Conservation (phyloP, 371 early-diverging fungal genomes). For the Saksenaea vasiformis region DNA sequence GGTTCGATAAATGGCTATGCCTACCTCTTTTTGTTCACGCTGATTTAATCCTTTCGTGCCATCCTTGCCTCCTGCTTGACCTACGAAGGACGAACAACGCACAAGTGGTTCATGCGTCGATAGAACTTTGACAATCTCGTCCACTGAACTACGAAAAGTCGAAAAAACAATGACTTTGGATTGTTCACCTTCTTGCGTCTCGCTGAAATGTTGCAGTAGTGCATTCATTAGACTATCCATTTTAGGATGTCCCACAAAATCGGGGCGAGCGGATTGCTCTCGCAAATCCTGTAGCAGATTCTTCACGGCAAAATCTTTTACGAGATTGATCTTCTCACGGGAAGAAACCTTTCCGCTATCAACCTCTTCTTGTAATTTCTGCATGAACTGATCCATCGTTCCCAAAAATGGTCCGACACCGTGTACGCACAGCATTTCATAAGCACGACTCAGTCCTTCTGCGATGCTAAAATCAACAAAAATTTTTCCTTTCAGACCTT, state of each 20-base stretch:
- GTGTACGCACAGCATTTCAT: slow-evolving; percentile 58
- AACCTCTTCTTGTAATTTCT: slow-evolving; percentile 9
- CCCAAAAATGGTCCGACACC: slow-evolving; percentile 66
- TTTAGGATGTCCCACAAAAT: slow-evolving; percentile 84
- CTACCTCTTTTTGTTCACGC: slow-evolving; percentile 80
- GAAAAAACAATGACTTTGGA: slow-evolving; percentile 91
- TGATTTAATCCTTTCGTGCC: slow-evolving; percentile 77
- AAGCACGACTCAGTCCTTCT: slow-evolving; percentile 49
- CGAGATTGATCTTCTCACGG: slow-evolving; percentile 16
- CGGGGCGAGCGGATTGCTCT: slow-evolving; percentile 31
- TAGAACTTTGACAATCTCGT: slow-evolving; percentile 76
- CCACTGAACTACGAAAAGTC: slow-evolving; percentile 83
- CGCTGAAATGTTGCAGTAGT: slow-evolving; percentile 68
- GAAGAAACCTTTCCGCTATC: slow-evolving; percentile 25
- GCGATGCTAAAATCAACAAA: slow-evolving; percentile 43
- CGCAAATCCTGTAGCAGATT: slow-evolving; percentile 16
- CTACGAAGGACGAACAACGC: slow-evolving; percentile 78
- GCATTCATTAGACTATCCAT: slow-evolving; percentile 65
- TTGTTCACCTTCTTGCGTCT: slow-evolving; percentile 12
- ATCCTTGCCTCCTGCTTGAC: slow-evolving; percentile 69
- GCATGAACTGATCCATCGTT: slow-evolving; percentile 30
- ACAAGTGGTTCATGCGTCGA: slow-evolving; percentile 69
- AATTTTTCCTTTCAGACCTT: slow-evolving; percentile 26
- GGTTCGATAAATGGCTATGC: no score
- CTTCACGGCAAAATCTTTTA: slow-evolving; percentile 18